A percentile compares a stretch with the other conserved stretches of the same genome.
Conservation (phyloP, 306 rosid species). For the Cercis canadensis region DNA sequence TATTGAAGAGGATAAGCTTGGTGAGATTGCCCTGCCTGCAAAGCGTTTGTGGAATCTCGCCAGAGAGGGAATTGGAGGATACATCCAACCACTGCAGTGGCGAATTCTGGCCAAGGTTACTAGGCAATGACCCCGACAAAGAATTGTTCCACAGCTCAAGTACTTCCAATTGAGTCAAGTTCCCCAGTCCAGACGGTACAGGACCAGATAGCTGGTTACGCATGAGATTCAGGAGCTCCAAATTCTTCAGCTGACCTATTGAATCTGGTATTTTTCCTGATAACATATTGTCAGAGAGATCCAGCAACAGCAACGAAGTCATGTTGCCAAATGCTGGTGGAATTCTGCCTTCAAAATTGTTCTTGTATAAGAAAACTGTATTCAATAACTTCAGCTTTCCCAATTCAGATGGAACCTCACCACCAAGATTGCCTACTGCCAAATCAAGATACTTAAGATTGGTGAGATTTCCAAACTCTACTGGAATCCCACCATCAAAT, state of each 20-base stretch:
- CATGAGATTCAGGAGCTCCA: conserved; percentile 88
- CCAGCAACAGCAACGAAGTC: conserved; percentile 63
- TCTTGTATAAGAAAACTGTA: conserved; percentile 82
- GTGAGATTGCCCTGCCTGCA: conserved; percentile 84
- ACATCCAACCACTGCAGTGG: conserved; percentile 88
- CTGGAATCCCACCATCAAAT: conserved; percentile 81
- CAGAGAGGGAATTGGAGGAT: conserved; percentile 83
- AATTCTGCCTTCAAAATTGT: conserved; percentile 67
- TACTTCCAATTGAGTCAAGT: conserved; percentile 60
- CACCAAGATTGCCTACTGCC: conserved; percentile 82
- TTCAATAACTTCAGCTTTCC: conserved; percentile 64
- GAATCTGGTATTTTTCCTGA: conserved; percentile 78
- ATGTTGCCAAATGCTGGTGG: conserved; percentile 63
- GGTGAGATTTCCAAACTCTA: conserved; percentile 81
- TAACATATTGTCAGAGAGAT: conserved; percentile 81
- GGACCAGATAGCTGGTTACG: conserved; percentile 73
- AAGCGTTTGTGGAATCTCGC: conserved; percentile 75
- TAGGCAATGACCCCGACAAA: conserved; percentile 75
- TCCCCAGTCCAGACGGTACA: conserved; percentile 73
- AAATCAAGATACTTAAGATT: conserved; percentile 86
- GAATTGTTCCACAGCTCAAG: conserved; percentile 95
- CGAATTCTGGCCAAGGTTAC: conserved; percentile 76
- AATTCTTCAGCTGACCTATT: conserved; percentile 64
- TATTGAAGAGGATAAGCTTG: conserved; percentile 95
- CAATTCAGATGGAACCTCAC: conserved; percentile 72